Evolutionary conservation across 163 green algal genomes (phyloP), one percentile per base, ranked within the genome.

Genomic region (Volvox carteri): DNA sequence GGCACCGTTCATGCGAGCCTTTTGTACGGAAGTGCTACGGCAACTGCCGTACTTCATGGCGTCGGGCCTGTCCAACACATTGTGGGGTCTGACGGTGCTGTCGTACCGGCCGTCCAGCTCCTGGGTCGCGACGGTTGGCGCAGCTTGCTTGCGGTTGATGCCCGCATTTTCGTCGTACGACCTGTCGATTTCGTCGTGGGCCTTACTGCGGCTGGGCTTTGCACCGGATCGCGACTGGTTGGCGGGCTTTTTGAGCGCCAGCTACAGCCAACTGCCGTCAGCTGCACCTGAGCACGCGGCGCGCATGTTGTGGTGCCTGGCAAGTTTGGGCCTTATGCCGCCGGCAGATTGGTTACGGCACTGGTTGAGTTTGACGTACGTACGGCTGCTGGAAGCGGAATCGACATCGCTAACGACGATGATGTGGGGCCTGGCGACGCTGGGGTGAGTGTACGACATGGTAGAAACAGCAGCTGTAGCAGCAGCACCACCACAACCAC

Each of bases 401-500:
- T 18, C 72, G 0, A 50, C n/a, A 44, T 48, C 72, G 4, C 54
- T 89, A 23, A 67, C 84, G 9, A 54, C 14, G 28, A 84, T 84
- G 84, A 67, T 67, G 28, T 89, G 56, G 54, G 72, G 52, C 8
- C 54, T 89, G 41, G 84, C 84, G n/a, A 67, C 39, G 54, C 70
- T 89, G 39, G 42, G 83, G 83, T 88, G 65, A 79, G 80, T 30
- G 39, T n/a, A n/a, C n/a, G n/a, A n/a, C n/a, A n/a, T n/a, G n/a
- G n/a, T 9, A 62, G 6, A 84, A 30, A 16, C 12, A 8, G 9
- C 23, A 56, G 39, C 39, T 80, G 48, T 58, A 14, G 48, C 48
- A 58, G 48, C n/a, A n/a, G n/a, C n/a, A n/a, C n/a, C n/a, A n/a
- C n/a, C n/a, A n/a, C n/a, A n/a, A n/a, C n/a, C n/a, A n/a, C n/a